Evolutionary conservation across 805 yeast species (phyloP).

Genomic region (Diddensiella santjacobensis): DNA sequence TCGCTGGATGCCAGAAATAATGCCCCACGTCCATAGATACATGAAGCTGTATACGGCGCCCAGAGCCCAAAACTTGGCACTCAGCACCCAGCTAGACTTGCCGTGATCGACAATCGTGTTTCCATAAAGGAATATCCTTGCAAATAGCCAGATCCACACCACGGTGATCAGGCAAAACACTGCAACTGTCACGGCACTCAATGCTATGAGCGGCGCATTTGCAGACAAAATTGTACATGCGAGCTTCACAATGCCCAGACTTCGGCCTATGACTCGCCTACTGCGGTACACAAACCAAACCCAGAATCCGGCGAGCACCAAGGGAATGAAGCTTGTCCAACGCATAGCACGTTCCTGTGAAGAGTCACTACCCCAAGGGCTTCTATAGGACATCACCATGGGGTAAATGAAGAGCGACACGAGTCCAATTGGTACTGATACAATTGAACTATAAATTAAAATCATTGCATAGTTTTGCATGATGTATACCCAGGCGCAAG

Average conservation of each 20-base stretch:
- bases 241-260: conserved; percentile 36
- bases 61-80: conserved; percentile 31
- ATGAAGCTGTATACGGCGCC: conserved; percentile 33
- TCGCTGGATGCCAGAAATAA: conserved; percentile 37
- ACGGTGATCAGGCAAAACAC: conserved; percentile 32
- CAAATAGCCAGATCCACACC: conserved; percentile 35
- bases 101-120: conserved; percentile 16
- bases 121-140: conserved; percentile 32
- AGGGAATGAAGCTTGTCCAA: conserved; percentile 30
- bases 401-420: conserved; percentile 27
- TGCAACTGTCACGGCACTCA: conserved; percentile 30
- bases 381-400: conserved; percentile 31
- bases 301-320: conserved; percentile 29
- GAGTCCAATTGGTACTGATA: conserved; percentile 31
- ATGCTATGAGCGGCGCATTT: conserved; percentile 30
- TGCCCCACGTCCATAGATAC: conserved; percentile 43
- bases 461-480: conserved; percentile 27
- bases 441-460: conserved; percentile 26
- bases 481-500: conserved; percentile 30
- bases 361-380: conserved; percentile 31
- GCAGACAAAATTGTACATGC: conserved; percentile 34
- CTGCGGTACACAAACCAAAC: conserved; percentile 26
- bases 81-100: conserved; percentile 26
- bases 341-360: conserved; percentile 32
- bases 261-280: conserved; percentile 27